Percentiles rank a stretch among this genome's conserved stretches.
Conservation (phyloP, 129 eudicot species). For the Flaveria trinervia region DNA sequence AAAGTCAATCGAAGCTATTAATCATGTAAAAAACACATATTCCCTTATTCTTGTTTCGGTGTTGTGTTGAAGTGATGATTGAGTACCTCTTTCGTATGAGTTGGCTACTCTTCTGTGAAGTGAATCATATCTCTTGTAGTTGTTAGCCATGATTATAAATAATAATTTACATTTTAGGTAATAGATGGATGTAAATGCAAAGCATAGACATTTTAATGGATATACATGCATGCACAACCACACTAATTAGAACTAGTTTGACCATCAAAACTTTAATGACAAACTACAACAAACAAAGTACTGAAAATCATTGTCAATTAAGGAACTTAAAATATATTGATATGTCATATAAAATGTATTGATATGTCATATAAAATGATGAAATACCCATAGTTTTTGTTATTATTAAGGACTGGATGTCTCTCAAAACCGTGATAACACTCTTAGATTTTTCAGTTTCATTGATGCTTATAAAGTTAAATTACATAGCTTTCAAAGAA, state of each 20-base stretch:
- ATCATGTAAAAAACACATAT: neutral
- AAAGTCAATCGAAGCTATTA: neutral
- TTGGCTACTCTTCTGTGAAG: neutral
- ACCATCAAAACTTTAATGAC: neutral
- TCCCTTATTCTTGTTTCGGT: neutral
- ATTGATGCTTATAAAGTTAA: too few species aligned
- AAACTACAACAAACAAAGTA: neutral
- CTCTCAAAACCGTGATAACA: too few species aligned
- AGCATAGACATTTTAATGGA: too few species aligned
- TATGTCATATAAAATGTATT: neutral
- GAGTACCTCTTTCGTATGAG: conserved; percentile 7
- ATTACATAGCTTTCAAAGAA: too few species aligned
- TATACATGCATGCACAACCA: too few species aligned
- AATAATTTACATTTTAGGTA: neutral
- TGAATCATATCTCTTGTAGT: neutral
- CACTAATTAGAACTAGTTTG: too few species aligned
- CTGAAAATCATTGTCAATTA: neutral
- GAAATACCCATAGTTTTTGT: too few species aligned
- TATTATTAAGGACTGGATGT: too few species aligned
- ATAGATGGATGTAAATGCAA: too few species aligned
- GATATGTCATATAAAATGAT: neutral
- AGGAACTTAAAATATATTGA: neutral
- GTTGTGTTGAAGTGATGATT: conserved; percentile 5
- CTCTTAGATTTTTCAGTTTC: too few species aligned
- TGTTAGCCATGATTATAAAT: neutral